Evolutionary conservation across 2,329 filamentous ascomycete genomes (phyloP).

Genomic region (Botrytis porri): DNA sequence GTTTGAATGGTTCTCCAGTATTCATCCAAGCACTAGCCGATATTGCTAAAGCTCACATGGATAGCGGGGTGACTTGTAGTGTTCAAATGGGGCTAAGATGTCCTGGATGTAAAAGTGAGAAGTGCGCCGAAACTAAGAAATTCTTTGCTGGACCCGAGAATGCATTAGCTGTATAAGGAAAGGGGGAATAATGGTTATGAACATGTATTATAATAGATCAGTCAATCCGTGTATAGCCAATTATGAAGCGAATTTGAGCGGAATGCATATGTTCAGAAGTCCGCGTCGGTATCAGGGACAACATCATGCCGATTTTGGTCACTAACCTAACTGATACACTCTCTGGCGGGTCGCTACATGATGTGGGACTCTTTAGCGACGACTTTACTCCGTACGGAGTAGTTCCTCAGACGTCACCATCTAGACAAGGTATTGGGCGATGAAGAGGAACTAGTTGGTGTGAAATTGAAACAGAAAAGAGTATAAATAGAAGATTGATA

Average conservation of each 20-base stretch:
- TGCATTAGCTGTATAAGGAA: constrained; percentile 24
- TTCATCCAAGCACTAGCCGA: constrained; percentile 91
- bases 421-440: neutral
- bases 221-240: neutral
- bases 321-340: neutral
- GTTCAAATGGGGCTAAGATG: constrained; percentile 87
- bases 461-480: neutral
- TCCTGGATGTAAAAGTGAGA: constrained; percentile 87
- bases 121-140: constrained; percentile 74
- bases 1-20: constrained; percentile 82
- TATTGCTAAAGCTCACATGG: constrained; percentile 76
- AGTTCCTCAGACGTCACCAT: neutral
- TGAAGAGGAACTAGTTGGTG: neutral
- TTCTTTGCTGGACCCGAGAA: constrained; percentile 49
- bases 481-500: neutral
- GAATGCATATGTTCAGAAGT: neutral
- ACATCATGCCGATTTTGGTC: neutral
- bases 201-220: neutral
- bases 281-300: neutral
- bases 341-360: neutral
- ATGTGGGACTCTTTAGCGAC: neutral
- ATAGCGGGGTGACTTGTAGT: constrained; percentile 66
- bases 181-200: neutral
- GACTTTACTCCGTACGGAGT: neutral
- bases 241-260: neutral